Conservation (phyloP, 352 stramenopile species). For the Albugo laibachii region DNA sequence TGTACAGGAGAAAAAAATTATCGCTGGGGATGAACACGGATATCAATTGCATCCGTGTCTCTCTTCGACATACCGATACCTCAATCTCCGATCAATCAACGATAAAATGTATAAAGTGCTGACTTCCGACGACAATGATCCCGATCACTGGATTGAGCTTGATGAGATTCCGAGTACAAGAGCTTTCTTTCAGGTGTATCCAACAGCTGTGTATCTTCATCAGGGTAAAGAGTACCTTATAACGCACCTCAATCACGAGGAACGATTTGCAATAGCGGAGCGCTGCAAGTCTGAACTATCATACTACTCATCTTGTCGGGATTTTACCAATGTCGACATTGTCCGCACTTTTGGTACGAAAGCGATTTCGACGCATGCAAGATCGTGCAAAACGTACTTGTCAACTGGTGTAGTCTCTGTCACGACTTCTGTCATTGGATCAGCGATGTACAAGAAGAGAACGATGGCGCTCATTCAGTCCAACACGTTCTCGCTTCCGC, state of each 20-base stretch:
- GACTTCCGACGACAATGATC: no score
- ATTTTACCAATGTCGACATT: conserved; percentile 79
- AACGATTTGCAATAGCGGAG: conserved; percentile 43
- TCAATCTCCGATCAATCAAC: conserved; percentile 38
- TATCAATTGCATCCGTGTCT: conserved; percentile 41
- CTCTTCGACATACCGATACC: conserved; percentile 24
- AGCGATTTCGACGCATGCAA: conserved; percentile 16
- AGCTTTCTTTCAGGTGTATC: conserved; percentile 85
- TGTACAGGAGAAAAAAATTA: conserved; percentile 23
- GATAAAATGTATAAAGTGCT: conserved; percentile 32
- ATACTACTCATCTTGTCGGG: conserved; percentile 77
- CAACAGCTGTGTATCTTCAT: conserved; percentile 82
- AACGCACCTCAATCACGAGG: conserved; percentile 51
- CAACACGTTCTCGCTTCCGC: conserved; percentile 87
- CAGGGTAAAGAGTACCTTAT: conserved; percentile 83
- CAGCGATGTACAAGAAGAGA: conserved; percentile 63
- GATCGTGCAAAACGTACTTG: conserved; percentile 17
- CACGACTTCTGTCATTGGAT: conserved; percentile 66
- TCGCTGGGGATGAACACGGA: conserved; percentile 11
- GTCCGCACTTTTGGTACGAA: conserved; percentile 5
- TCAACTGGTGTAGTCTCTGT: conserved; percentile 46
- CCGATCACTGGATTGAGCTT: no score
- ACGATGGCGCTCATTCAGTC: conserved; percentile 54
- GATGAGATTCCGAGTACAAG: conserved; percentile 71
- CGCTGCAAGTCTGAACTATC: conserved; percentile 11